Evolutionary conservation across 805 yeast species (phyloP), one percentile per base, ranked within the genome.

Genomic region (Candida schatavii): DNA sequence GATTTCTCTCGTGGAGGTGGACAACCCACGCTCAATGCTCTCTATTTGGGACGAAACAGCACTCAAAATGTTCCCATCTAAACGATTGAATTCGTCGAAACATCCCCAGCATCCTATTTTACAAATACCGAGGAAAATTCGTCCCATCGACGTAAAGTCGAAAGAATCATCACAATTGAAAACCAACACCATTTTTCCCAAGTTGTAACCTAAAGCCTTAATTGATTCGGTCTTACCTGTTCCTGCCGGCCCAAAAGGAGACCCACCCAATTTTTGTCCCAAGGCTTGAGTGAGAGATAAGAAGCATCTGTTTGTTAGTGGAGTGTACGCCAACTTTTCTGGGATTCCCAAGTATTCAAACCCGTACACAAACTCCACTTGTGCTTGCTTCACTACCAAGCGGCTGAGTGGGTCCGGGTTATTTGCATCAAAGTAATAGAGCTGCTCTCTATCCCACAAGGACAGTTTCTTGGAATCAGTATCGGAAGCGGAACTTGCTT

Each of bases 191-290:
- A 80, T 77, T 44, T 80, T 74, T 5, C 98, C 98, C 5, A 91
- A 64, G 29, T 78, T 79, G 32, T 80, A 80, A 1, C 93, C 97
- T 23, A 90, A 66, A 0, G 95, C 86, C 57, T 91, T 91, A 20
- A 91, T 74, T 0, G 95, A 75, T 57, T 91, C 98, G 0, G 98
- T 91, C 56, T 91, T 91, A 49, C 98, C 98, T 0, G 98, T 91
- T 32, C 98, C 98, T 2, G 98, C 97, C 1, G 98, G 97, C 0
- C 98, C 98, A 60, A 85, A 81, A 0, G 95, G 84, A 1, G 95
- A 84, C 0, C 96, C 95, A n/a, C 98, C 98, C 6, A 80, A 66
- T 27, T 74, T 75, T 50, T 82, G 88, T 26, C 78, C 74, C 14
- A 89, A 57, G 0, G 97, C 90, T 45, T 83, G 85, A 0, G 85